Evolutionary conservation across 1,284 basidiomycete genomes (phyloP), one percentile per base, ranked within the genome.

Genomic region (Tetrapyrgos nigripes): DNA sequence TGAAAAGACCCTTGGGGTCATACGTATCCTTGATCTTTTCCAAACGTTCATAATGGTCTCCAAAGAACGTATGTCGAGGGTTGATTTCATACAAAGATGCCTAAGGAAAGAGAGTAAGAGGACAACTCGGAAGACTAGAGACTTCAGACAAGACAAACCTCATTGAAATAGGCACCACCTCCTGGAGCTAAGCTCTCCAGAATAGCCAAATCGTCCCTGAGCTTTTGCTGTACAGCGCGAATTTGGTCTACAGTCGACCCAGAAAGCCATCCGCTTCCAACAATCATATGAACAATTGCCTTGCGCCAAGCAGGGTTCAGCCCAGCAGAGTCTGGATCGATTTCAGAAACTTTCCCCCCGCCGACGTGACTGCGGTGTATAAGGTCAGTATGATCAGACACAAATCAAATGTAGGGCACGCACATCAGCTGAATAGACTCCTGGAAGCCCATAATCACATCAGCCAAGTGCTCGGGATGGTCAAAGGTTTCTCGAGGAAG

Each of bases 291-390:
- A 6, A 70, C 64, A 24, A 81, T 44, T 2, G 77, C 73, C 9
- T 72, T 68, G 4, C 80, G 69, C 79, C 79, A 82, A 3, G 73
- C 74, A 4, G 79, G 80, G 61, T 80, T 77, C 21, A 81, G 56
- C 11, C 78, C 79, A 9, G 70, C 71, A 3, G 76, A 75, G 44
- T 72, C 68, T 0, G 78, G 72, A 48, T 74, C 66, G 2, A 70
- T 64, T 23, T 69, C 62, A 11, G 72, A 69, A 8, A 79, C 78
- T 23, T 66, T 75, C 3, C 79, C 79, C 1, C 79, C 78, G 10
- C 69, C 73, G 10, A 79, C 62, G 9, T 72, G 65, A 47, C 78
- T 80, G 53, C 11, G 19, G n/a, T n/a, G 37, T 40, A 40, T n/a
- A 8, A 40, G 37, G 4, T 40, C 4, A 40, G 37, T 40, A n/a